These are phyloP conservation scores for Aspergillaceae sp. DNA, from an alignment of 2,329 filamentous ascomycete genomes.

Conservation along the genomic window DNA sequence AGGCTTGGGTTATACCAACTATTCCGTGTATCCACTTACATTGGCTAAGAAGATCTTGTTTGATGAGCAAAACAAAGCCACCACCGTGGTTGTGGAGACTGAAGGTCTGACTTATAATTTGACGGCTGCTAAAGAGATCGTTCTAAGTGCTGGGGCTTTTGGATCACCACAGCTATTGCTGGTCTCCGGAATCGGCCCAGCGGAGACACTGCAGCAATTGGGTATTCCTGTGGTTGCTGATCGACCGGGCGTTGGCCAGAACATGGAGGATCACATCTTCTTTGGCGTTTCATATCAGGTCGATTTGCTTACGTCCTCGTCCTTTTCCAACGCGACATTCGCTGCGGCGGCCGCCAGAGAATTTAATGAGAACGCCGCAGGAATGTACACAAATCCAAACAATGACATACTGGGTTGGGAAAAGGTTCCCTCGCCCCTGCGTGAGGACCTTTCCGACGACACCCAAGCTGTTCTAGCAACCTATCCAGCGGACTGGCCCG, in stretches of 20 bases:
- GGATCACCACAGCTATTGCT: constrained; percentile 9
- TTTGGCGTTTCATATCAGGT: constrained; percentile 28
- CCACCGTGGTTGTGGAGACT: background rate
- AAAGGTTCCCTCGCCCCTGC: constrained; percentile 17
- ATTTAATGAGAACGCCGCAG: constrained; percentile 17
- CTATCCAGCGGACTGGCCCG: constrained; percentile 26
- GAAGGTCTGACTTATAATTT: constrained; percentile 3
- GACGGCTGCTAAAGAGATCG: constrained; percentile 10
- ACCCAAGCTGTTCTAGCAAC: constrained; percentile 7
- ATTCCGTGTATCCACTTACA: constrained; percentile 21
- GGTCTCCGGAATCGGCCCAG: constrained; percentile 11
- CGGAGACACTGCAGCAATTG: constrained; percentile 11
- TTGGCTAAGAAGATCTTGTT: constrained; percentile 28
- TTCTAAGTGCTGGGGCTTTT: constrained; percentile 8
- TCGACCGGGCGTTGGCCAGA: constrained; percentile 21
- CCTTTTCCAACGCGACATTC: constrained; percentile 14
- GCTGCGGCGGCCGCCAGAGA: constrained; percentile 12
- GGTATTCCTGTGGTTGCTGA: constrained; percentile 10
- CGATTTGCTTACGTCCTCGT: constrained; percentile 23
- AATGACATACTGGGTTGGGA: constrained; percentile 21
- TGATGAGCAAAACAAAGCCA: constrained; percentile 18
- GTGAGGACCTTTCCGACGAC: constrained; percentile 10
- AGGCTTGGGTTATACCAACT: constrained; percentile 15
- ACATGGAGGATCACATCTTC: constrained; percentile 38
- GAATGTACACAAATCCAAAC: constrained; percentile 16